These are phyloP conservation scores for Arachis monticola DNA, from an alignment of 331 rosid species.

Conservation along the genomic window DNA sequence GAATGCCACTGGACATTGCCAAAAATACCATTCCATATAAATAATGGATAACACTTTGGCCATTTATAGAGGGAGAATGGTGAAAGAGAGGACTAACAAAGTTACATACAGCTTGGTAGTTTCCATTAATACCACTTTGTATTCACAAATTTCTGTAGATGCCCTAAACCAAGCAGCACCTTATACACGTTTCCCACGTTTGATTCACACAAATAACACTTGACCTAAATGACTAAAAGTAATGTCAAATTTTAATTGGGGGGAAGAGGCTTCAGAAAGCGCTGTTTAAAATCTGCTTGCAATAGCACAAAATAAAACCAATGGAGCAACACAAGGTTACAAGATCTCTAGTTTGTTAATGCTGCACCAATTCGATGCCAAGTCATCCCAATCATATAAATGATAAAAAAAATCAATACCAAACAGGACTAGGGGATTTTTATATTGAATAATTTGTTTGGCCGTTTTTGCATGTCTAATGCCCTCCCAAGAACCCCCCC, in stretches of 20 bases:
- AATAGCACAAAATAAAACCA: neutral
- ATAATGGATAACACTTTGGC: neutral
- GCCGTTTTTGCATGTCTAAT: slow-evolving; percentile 4
- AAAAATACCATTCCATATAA: neutral
- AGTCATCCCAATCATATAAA: neutral
- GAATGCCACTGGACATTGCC: neutral
- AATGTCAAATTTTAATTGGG: neutral
- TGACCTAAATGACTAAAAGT: neutral
- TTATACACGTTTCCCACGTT: neutral
- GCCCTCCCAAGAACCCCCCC: slow-evolving; percentile 9
- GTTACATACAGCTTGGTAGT: slow-evolving; percentile 21
- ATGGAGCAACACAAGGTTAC: neutral
- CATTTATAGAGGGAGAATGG: slow-evolving; percentile 8
- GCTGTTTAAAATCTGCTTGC: neutral
- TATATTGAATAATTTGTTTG: neutral
- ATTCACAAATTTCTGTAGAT: neutral
- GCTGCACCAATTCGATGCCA: neutral
- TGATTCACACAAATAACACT: neutral
- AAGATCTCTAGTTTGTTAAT: neutral
- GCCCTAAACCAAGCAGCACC: neutral
- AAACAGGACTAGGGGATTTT: neutral
- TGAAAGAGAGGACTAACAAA: neutral
- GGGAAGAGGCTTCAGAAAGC: neutral
- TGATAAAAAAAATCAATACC: neutral
- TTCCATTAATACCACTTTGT: slow-evolving; percentile 10